These are phyloP conservation scores for Jatropha curcas DNA, from an alignment of 345 rosid species.

Conservation along the genomic window DNA sequence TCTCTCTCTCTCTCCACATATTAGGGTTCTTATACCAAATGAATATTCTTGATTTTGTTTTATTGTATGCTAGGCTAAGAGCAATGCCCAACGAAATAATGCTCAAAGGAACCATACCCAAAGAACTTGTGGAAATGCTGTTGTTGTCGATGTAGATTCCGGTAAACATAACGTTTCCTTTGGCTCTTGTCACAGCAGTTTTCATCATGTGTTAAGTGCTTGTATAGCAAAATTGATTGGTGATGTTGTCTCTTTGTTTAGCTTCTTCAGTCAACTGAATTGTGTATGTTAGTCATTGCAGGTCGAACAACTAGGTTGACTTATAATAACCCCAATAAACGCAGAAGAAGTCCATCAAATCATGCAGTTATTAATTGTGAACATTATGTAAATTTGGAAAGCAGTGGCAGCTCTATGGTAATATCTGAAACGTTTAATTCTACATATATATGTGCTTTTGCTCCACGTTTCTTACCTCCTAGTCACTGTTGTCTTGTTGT, in stretches of 20 bases:
- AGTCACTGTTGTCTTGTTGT: background rate
- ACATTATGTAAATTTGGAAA: constrained; percentile 53
- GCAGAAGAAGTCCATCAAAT: constrained; percentile 40
- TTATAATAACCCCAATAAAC: constrained; percentile 37
- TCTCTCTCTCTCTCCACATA: background rate
- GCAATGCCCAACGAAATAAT: constrained; percentile 68
- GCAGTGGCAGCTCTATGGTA: constrained; percentile 43
- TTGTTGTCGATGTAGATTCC: constrained; percentile 66
- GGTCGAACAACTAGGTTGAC: constrained; percentile 33
- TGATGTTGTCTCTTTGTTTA: background rate
- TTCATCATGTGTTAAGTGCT: background rate
- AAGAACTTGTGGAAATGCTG: constrained; percentile 40
- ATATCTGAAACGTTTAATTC: constrained; percentile 6
- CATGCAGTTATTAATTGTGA: constrained; percentile 39
- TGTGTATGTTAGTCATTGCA: constrained; percentile 22
- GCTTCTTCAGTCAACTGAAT: background rate
- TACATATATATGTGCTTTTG: background rate
- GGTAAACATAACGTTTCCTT: constrained; percentile 37
- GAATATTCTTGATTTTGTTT: background rate
- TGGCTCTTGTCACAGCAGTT: background rate
- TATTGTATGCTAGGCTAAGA: constrained; percentile 60
- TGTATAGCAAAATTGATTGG: background rate
- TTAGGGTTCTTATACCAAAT: background rate
- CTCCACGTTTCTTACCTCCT: background rate
- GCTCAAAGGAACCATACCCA: constrained; percentile 57